These are phyloP conservation scores for Choanephora cucurbitarum DNA, from an alignment of 371 early-diverging fungal species.

Conservation along the genomic window DNA sequence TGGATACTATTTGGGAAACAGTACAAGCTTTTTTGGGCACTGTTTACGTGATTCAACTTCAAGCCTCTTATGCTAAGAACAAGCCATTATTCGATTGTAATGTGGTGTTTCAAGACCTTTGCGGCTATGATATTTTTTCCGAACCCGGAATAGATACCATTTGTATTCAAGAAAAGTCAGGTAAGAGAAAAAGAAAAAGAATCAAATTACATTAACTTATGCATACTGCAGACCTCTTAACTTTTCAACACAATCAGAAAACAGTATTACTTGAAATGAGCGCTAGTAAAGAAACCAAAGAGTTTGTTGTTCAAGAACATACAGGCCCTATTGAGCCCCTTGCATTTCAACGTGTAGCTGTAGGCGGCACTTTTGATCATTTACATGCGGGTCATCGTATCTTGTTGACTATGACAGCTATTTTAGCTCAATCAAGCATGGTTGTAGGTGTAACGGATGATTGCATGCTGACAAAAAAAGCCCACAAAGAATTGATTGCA, in stretches of 20 bases:
- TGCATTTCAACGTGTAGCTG: conserved; percentile 60
- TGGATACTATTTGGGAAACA: conserved; percentile 33
- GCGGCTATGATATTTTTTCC: conserved; percentile 28
- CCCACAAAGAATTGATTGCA: conserved; percentile 69
- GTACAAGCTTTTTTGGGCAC: conserved; percentile 37
- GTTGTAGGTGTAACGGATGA: conserved; percentile 80
- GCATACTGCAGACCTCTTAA: background rate
- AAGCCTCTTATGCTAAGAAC: conserved; percentile 19
- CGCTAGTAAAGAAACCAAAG: background rate
- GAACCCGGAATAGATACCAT: conserved; percentile 22
- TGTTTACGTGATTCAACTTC: conserved; percentile 36
- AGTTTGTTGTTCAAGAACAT: conserved; percentile 1
- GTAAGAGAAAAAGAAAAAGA: conserved; percentile 4
- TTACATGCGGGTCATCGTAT: conserved; percentile 95
- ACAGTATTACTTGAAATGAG: background rate
- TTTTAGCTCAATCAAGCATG: conserved; percentile 60
- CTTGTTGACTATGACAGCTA: conserved; percentile 81
- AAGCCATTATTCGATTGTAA: conserved; percentile 41
- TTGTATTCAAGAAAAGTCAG: conserved; percentile 15
- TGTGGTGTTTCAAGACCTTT: conserved; percentile 37
- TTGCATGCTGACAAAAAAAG: conserved; percentile 72
- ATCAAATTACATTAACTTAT: too few relatives aligned
- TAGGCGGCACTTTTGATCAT: conserved; percentile 98
- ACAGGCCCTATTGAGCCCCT: conserved; percentile 21
- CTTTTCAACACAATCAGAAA: too few relatives aligned